Evolutionary conservation across 495 filamentous ascomycete genomes (phyloP).

Genomic region (Lophiotrema nucula): DNA sequence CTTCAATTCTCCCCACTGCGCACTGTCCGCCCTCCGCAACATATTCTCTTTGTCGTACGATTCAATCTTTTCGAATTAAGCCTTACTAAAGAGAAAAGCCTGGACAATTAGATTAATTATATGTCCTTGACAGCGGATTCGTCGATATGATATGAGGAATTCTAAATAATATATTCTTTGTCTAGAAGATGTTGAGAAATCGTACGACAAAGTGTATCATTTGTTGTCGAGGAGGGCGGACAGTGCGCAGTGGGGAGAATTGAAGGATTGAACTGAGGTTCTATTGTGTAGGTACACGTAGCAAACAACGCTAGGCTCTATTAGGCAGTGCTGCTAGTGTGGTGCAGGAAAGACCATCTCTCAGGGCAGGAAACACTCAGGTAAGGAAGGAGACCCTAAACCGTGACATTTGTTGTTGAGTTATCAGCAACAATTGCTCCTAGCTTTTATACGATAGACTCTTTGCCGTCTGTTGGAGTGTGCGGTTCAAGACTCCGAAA

Average conservation of each 20-base stretch:
- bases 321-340: no score
- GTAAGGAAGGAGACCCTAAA: background rate
- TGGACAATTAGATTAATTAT: background rate
- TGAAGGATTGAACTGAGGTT: no score
- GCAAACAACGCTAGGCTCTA: no score
- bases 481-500: no score
- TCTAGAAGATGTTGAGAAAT: background rate
- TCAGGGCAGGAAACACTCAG: no score
- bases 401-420: background rate
- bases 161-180: background rate
- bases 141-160: conserved; percentile 4
- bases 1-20: no score
- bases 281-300: no score
- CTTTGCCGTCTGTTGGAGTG: no score
- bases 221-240: no score
- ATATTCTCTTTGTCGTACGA: conserved; percentile 8
- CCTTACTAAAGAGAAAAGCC: conserved; percentile 1
- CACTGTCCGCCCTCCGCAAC: no score
- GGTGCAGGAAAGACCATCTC: no score
- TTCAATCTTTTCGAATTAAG: background rate
- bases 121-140: background rate
- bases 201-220: conserved; percentile 4
- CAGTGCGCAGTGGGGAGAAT: no score
- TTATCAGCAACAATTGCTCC: conserved; percentile 2
- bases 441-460: conserved; percentile 1